These are phyloP conservation scores for Colletotrichum trifolii DNA, from an alignment of 2,329 filamentous ascomycete species.

Conservation along the genomic window DNA sequence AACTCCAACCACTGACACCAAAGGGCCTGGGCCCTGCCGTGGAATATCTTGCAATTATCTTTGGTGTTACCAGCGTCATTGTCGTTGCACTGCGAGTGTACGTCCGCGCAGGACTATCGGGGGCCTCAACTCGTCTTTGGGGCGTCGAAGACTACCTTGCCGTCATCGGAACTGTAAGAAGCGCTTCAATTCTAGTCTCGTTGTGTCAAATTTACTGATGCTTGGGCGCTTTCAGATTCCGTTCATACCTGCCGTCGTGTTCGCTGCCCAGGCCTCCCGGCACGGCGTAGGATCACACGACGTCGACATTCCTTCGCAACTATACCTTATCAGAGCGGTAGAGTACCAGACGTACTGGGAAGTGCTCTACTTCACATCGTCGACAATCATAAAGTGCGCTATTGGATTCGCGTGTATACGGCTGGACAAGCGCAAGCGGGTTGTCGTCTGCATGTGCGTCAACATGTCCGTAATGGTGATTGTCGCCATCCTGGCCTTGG, in stretches of 20 bases:
- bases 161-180: slow-evolving; percentile 1
- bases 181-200: neutral
- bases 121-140: slow-evolving; percentile 18
- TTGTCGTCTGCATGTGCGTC: slow-evolving; percentile 30
- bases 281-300: slow-evolving; percentile 21
- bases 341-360: slow-evolving; percentile 26
- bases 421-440: slow-evolving; percentile 28
- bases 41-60: slow-evolving; percentile 10
- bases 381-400: slow-evolving; percentile 38
- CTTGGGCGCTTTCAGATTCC: neutral
- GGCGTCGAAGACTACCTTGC: slow-evolving; percentile 2
- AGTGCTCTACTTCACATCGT: slow-evolving; percentile 39
- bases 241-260: slow-evolving; percentile 23
- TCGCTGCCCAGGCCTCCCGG: slow-evolving; percentile 9
- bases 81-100: slow-evolving; percentile 8
- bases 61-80: slow-evolving; percentile 10
- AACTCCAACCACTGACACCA: slow-evolving; percentile 7
- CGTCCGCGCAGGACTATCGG: slow-evolving; percentile 21
- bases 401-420: slow-evolving; percentile 40
- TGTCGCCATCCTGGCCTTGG: slow-evolving; percentile 28
- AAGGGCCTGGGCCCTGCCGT: slow-evolving; percentile 11
- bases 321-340: slow-evolving; percentile 18
- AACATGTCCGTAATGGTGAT: slow-evolving; percentile 36
- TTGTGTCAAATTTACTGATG: too few species aligned
- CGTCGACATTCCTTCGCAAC: slow-evolving; percentile 5